Evolutionary conservation across 2,329 filamentous ascomycete genomes (phyloP).

Genomic region (Pestalotiopsis sp.): DNA sequence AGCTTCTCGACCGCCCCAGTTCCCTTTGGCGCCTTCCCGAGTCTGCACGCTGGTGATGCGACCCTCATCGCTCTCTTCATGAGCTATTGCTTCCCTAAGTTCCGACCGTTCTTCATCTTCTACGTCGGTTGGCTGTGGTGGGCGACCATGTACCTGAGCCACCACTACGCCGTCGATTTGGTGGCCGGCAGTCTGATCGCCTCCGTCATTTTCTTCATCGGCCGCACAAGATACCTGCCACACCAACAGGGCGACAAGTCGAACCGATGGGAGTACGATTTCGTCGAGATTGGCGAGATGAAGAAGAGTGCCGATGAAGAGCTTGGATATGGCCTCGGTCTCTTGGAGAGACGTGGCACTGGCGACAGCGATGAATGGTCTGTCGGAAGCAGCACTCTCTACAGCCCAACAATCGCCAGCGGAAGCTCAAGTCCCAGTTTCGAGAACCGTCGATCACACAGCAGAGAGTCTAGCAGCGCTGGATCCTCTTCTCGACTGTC

Average conservation of each 20-base stretch:
- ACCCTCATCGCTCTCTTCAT: conserved; percentile 91
- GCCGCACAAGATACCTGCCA: conserved; percentile 79
- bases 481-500: not conserved
- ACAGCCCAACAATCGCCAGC: conserved; percentile 16
- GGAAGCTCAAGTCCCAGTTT: conserved; percentile 10
- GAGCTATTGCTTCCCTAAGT: conserved; percentile 85
- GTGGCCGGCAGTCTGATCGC: conserved; percentile 83
- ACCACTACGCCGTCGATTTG: conserved; percentile 94
- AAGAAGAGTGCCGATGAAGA: conserved; percentile 29
- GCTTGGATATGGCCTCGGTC: conserved; percentile 16
- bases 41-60: conserved; percentile 85
- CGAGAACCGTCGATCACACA: not conserved
- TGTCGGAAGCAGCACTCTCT: conserved; percentile 14
- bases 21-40: conserved; percentile 94
- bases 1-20: conserved; percentile 88
- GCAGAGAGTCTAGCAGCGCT: not conserved
- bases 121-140: conserved; percentile 97
- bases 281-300: conserved; percentile 78
- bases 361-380: conserved; percentile 17
- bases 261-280: conserved; percentile 95
- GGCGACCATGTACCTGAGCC: conserved; percentile 97
- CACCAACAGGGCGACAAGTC: conserved; percentile 81
- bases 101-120: conserved; percentile 76
- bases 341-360: conserved; percentile 13
- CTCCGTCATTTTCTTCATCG: conserved; percentile 78